A percentile compares a stretch with the other conserved stretches of the same genome.
Conservation (phyloP, 306 rosid species). For the Prunus kanzakura region DNA sequence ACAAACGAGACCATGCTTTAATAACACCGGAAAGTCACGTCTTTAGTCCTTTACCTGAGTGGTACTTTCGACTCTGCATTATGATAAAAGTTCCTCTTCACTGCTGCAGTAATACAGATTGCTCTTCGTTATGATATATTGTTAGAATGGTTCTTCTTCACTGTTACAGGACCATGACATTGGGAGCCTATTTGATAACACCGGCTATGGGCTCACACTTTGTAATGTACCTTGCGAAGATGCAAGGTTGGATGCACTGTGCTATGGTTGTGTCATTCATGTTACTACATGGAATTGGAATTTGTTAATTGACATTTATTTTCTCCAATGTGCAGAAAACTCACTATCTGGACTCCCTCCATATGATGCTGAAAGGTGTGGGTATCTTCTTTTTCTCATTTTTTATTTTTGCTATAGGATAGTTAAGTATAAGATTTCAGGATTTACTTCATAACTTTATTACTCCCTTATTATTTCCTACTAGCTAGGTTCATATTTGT, state of each 20-base stretch:
- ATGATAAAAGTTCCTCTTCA: conserved; percentile 20
- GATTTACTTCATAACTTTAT: conserved; percentile 17
- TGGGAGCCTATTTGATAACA: conserved; percentile 76
- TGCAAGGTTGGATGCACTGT: conserved; percentile 58
- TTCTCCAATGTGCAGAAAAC: conserved; percentile 45
- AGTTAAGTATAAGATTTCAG: background rate
- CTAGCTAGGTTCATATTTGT: conserved; percentile 89
- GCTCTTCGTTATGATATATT: too few relatives aligned
- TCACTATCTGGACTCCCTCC: conserved; percentile 64
- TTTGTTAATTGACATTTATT: background rate
- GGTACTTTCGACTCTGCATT: conserved; percentile 44
- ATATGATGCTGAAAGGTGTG: conserved; percentile 70
- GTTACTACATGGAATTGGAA: background rate
- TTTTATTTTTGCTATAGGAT: background rate
- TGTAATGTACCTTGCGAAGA: conserved; percentile 82
- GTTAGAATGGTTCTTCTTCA: too few relatives aligned
- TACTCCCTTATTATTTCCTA: conserved; percentile 19
- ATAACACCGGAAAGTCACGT: conserved; percentile 94
- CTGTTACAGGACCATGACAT: conserved; percentile 64
- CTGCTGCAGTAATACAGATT: conserved; percentile 24
- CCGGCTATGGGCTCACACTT: conserved; percentile 86
- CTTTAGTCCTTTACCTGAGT: conserved; percentile 78
- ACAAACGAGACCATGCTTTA: conserved; percentile 77
- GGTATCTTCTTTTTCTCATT: background rate
- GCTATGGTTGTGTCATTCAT: background rate